Base-by-base conservation (phyloP, 495 filamentous ascomycete genomes). In the Hypoxylon intermedium region DNA sequence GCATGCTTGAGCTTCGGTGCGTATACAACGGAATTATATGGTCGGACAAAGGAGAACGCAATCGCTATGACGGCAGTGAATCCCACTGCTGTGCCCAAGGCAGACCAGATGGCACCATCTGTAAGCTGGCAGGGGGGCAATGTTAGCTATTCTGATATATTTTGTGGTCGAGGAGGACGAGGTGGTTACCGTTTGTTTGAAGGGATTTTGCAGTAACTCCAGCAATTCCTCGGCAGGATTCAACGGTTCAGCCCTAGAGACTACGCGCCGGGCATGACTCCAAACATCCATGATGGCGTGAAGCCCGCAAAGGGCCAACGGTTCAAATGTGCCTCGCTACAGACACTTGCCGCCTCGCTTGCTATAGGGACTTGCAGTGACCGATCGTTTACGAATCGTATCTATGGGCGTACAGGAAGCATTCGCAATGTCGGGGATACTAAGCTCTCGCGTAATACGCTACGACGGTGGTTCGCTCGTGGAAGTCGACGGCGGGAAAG, bases 1-100 rank as follows among this genome's bases (percentile, higher is more conserved):
- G 90, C 91, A 80, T 96, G 87, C 67, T 94, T 95, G 58, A 95
- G 80, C 66, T 96, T 95, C 31, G 94, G 94, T 3, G 95, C 93
- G 73, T 98, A 98, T 36, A 98, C 92, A 62, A 91, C 79, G 36
- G 84, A 86, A 69, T 98, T 92, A 70, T 91, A 91, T 3, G 95
- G 94, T 58, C 95, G 89, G 41, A 98, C 79, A 53, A 96, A 77
- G 67, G 89, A 97, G 81, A 97, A 98, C 66, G 84, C 74, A 50
- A 96, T 63, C 49, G 89, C 82, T 60, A 96, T 87, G 55, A 87
- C 64, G 58, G 84, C 53, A 19, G 91, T 89, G 59, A 91, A 77
- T 47, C 82, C 87, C 36, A 96, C 49, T n/a, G 94, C 93, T 26
- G 89, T 92, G 40, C 78, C 88, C n/a, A 97, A 74, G 20, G 92